A percentile compares a stretch with the other conserved stretches of the same genome.
Evolutionary conservation across 352 stramenopile genomes (phyloP).

Genomic region (Lagenidium giganteum): DNA sequence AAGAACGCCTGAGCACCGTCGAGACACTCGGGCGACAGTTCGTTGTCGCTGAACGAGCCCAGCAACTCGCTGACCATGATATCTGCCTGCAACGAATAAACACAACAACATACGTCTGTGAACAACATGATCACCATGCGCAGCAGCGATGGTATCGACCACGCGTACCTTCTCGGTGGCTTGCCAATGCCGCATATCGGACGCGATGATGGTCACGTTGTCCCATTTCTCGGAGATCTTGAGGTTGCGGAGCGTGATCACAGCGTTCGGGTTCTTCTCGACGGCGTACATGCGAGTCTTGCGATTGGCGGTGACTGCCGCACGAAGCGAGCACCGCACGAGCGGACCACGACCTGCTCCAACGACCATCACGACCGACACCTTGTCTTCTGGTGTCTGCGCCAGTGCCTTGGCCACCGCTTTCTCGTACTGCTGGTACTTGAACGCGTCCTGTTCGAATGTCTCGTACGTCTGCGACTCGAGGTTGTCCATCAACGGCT

Average conservation of each 20-base stretch:
- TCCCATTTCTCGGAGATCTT: conserved; percentile 86
- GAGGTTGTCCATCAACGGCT: conserved; percentile 98
- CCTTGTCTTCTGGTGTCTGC: conserved; percentile 48
- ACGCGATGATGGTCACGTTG: conserved; percentile 77
- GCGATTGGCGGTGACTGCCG: conserved; percentile 52
- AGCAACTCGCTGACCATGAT: conserved; percentile 96
- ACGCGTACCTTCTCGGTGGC: conserved; percentile 46
- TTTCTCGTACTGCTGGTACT: conserved; percentile 97
- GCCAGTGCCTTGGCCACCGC: conserved; percentile 84
- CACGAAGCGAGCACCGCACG: conserved; percentile 84
- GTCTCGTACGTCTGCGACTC: conserved; percentile 98
- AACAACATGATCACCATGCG: neutral
- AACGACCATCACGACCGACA: conserved; percentile 85
- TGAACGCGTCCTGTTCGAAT: conserved; percentile 98
- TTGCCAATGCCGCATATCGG: conserved; percentile 84
- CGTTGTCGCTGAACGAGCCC: conserved; percentile 98
- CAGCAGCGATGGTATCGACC: neutral
- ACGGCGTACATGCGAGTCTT: conserved; percentile 91
- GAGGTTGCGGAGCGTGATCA: conserved; percentile 91
- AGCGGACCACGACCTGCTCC: conserved; percentile 96
- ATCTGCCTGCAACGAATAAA: conserved; percentile 49
- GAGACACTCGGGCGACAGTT: conserved; percentile 98
- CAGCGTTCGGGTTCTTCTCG: conserved; percentile 98
- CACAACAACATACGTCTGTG: neutral
- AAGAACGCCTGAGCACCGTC: conserved; percentile 93